Evolutionary conservation across 257 asterid genomes (phyloP).

Genomic region (Solanum gracilifrons): DNA sequence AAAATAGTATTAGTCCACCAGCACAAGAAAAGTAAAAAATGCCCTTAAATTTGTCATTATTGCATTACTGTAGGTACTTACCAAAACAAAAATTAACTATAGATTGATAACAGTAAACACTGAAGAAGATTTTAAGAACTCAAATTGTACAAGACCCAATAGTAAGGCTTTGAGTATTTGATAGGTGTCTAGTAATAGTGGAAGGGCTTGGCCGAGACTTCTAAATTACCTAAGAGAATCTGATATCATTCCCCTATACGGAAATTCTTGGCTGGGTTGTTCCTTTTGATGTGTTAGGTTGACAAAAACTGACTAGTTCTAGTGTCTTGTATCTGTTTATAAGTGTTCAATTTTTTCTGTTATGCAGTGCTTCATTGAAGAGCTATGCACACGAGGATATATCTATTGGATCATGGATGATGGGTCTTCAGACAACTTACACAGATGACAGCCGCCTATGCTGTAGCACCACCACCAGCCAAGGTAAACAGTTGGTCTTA

Average conservation of each 20-base stretch:
- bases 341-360: background rate
- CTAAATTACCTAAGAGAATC: background rate
- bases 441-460: constrained; percentile 76
- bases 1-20: background rate
- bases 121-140: background rate
- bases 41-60: background rate
- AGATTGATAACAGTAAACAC: background rate
- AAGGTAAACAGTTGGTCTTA: constrained; percentile 33
- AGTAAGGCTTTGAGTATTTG: background rate
- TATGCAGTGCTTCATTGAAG: constrained; percentile 74
- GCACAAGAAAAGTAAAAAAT: background rate
- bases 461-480: constrained; percentile 43
- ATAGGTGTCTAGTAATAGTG: background rate
- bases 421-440: constrained; percentile 74
- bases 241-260: background rate
- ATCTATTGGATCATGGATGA: constrained; percentile 97
- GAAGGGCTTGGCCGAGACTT: background rate
- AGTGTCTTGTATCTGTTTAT: background rate
- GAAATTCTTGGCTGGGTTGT: background rate
- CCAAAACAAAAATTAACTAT: background rate
- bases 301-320: background rate
- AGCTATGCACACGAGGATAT: constrained; percentile 71
- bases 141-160: background rate
- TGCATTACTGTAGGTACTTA: background rate
- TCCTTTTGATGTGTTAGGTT: background rate